phyloP scores from a whole-genome alignment of 2,329 filamentous ascomycete species.

The Aureobasidium sp. region DNA sequence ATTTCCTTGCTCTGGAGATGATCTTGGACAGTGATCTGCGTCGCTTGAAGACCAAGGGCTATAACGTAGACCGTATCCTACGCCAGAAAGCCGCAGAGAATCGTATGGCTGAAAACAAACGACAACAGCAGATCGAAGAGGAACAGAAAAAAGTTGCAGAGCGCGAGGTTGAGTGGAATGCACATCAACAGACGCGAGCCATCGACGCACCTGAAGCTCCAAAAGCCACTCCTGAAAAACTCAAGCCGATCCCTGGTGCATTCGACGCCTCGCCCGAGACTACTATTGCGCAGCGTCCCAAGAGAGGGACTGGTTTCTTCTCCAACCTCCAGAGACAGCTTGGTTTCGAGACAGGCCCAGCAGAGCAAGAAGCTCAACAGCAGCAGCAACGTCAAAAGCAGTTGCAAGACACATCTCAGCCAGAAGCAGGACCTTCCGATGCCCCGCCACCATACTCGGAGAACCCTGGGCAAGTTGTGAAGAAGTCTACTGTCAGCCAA shows the following conservation, averaged over 20 bases:
- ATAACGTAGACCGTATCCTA: conserved; percentile 93
- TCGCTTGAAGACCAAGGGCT: conserved; percentile 76
- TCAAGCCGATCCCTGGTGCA: conserved; percentile 59
- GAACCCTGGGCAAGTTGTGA: conserved; percentile 13
- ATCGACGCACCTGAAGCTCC: background rate
- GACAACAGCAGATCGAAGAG: conserved; percentile 59
- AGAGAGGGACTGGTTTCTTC: conserved; percentile 52
- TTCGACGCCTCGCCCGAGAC: conserved; percentile 58
- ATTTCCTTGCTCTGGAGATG: conserved; percentile 83
- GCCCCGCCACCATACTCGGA: conserved; percentile 28
- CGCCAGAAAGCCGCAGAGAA: conserved; percentile 81
- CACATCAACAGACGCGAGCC: background rate
- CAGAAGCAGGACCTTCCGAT: conserved; percentile 16
- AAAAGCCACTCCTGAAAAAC: conserved; percentile 21
- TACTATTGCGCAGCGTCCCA: conserved; percentile 12
- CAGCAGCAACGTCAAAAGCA: conserved; percentile 25
- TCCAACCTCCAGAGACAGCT: conserved; percentile 59
- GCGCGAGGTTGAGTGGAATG: conserved; percentile 18
- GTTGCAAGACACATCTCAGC: background rate
- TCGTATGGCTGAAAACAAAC: conserved; percentile 73
- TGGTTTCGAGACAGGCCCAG: conserved; percentile 52
- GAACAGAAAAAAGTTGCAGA: conserved; percentile 43
- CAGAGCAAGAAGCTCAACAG: conserved; percentile 25
- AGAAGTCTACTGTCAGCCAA: conserved; percentile 21
- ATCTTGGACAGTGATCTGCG: conserved; percentile 78